Conservation (phyloP, 192 early-diverging fungal genomes). For the Geosiphon pyriformis region DNA sequence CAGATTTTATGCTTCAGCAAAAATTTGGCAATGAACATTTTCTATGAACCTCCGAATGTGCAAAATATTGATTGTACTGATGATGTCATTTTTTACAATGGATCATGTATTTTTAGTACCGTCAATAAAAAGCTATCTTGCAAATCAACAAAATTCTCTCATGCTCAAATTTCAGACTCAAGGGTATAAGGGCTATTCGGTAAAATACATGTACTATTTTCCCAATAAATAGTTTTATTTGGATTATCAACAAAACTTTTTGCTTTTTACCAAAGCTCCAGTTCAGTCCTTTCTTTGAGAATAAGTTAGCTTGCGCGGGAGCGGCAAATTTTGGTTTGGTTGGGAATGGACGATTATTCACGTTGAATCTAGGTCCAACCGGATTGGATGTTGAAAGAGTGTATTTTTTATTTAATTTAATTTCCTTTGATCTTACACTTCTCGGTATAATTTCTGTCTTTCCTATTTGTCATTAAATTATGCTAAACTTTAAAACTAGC, state of each 20-base stretch:
- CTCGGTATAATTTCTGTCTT: too few species aligned
- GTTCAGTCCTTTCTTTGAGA: slow-evolving; percentile 93
- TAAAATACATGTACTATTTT: slow-evolving; percentile 33
- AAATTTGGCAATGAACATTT: too few species aligned
- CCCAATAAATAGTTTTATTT: not conserved
- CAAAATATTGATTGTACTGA: too few species aligned
- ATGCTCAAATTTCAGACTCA: slow-evolving; percentile 50
- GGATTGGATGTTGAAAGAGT: slow-evolving; percentile 50
- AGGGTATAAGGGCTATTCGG: slow-evolving; percentile 88
- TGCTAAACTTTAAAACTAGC: slow-evolving; percentile 42
- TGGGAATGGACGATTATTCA: slow-evolving; percentile 87
- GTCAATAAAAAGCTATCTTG: too few species aligned
- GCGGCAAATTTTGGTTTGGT: slow-evolving; percentile 96
- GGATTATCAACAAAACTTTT: not conserved
- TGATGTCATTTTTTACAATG: too few species aligned
- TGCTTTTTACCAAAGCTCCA: too few species aligned
- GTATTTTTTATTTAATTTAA: slow-evolving; percentile 52
- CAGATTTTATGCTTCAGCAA: too few species aligned
- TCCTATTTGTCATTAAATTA: too few species aligned
- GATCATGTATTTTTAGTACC: too few species aligned
- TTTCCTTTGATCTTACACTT: too few species aligned
- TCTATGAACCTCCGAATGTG: too few species aligned
- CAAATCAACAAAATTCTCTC: too few species aligned
- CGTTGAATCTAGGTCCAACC: slow-evolving; percentile 53
- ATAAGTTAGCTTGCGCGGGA: slow-evolving; percentile 77